Evolutionary conservation across 73 alveolate genomes (phyloP).

Genomic region (Diophrys sp.): DNA sequence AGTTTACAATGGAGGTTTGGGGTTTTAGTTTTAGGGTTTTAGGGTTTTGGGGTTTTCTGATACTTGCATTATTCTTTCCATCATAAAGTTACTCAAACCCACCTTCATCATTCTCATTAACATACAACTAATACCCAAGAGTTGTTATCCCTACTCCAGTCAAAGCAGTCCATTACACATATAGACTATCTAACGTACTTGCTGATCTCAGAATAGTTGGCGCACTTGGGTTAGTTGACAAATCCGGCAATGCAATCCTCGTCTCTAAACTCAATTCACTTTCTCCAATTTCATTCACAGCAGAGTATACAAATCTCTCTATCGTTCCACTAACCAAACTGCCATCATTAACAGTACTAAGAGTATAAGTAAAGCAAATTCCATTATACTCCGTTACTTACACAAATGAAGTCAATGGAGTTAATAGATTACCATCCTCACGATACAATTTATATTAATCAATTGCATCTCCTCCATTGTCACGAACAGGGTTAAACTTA

Average conservation of each 20-base stretch:
- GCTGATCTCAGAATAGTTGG: constrained; percentile 16
- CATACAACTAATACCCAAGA: constrained; percentile 33
- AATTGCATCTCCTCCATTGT: constrained; percentile 50
- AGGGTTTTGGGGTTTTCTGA: too few species aligned
- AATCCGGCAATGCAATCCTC: constrained; percentile 5
- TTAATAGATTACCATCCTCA: constrained; percentile 39
- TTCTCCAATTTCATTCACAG: constrained; percentile 43
- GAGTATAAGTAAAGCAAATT: too few species aligned
- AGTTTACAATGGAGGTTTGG: constrained; percentile 44
- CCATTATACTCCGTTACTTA: too few species aligned
- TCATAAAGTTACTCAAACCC: constrained; percentile 33
- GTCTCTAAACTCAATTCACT: constrained; percentile 60
- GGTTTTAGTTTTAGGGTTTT: constrained; percentile 13
- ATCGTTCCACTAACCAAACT: constrained; percentile 28
- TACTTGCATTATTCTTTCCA: constrained; percentile 59
- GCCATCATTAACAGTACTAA: too few species aligned
- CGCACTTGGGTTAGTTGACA: constrained; percentile 33
- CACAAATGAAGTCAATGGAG: too few species aligned
- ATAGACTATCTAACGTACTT: constrained; percentile 35
- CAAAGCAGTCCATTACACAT: constrained; percentile 32
- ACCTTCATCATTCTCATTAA: constrained; percentile 39
- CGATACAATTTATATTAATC: constrained; percentile 35
- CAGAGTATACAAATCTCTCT: constrained; percentile 40
- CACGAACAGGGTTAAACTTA: constrained; percentile 21
- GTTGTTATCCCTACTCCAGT: too few species aligned